These are phyloP conservation scores for Yarrowia sp. DNA, from an alignment of 805 yeast species.

Conservation along the genomic window DNA sequence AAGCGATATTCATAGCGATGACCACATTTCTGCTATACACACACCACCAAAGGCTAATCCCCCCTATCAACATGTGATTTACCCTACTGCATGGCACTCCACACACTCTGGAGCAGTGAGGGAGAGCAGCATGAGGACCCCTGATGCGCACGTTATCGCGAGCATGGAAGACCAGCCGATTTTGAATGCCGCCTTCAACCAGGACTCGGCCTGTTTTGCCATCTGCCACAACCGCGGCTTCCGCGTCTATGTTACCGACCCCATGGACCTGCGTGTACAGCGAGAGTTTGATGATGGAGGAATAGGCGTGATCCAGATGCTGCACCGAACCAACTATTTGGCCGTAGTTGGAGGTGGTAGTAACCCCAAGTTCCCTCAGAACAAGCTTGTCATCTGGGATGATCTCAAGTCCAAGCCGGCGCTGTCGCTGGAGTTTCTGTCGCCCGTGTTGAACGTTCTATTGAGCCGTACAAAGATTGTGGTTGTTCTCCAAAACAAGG, in stretches of 20 bases:
- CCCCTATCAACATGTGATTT: conserved; percentile 16
- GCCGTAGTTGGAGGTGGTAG: conserved; percentile 89
- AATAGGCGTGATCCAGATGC: conserved; percentile 73
- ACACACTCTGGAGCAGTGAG: not conserved
- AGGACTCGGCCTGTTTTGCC: conserved; percentile 87
- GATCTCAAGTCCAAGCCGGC: conserved; percentile 76
- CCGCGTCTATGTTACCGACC: conserved; percentile 80
- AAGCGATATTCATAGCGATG: no score
- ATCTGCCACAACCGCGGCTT: conserved; percentile 79
- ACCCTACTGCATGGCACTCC: conserved; percentile 18
- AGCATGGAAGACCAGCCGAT: conserved; percentile 25
- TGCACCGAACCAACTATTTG: conserved; percentile 84
- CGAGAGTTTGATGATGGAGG: conserved; percentile 54
- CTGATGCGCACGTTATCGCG: conserved; percentile 23
- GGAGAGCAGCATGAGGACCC: conserved; percentile 13
- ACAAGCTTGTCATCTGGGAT: conserved; percentile 87
- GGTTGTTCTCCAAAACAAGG: conserved; percentile 63
- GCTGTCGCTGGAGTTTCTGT: conserved; percentile 67
- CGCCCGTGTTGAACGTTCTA: conserved; percentile 69
- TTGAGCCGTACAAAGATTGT: conserved; percentile 73
- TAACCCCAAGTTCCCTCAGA: conserved; percentile 71
- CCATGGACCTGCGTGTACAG: conserved; percentile 70
- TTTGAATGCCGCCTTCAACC: conserved; percentile 62
- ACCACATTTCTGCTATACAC: no score
- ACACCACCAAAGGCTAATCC: not conserved